These are phyloP conservation scores for Berberis thunbergii DNA, from an alignment of 164 flowering plant species.

Conservation along the genomic window DNA sequence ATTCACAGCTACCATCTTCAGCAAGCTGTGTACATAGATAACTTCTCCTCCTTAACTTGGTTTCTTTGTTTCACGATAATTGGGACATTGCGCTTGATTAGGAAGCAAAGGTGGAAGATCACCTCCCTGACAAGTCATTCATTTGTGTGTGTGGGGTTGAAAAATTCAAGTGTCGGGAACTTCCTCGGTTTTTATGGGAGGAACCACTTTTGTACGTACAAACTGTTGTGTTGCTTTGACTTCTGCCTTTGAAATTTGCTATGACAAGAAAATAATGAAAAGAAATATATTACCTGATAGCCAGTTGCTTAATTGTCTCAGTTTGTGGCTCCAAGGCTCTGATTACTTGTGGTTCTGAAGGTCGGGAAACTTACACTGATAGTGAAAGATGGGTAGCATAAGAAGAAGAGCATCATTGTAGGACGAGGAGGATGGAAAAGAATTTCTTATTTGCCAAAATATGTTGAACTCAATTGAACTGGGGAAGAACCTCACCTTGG, in stretches of 20 bases:
- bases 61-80: constrained; percentile 6
- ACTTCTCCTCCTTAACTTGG: not conserved
- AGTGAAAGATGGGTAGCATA: no score
- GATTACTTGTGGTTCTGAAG: no score
- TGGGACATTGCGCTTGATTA: constrained; percentile 16
- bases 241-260: not conserved
- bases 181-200: constrained; percentile 35
- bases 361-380: no score
- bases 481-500: no score
- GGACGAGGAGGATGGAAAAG: no score
- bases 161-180: constrained; percentile 10
- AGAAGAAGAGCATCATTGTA: no score
- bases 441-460: no score
- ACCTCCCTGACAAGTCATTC: constrained; percentile 20
- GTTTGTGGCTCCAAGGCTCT: no score
- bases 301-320: no score
- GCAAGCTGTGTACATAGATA: constrained; percentile 22
- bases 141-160: constrained; percentile 18
- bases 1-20: constrained; percentile 13
- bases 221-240: not conserved
- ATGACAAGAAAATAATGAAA: not conserved
- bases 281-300: no score
- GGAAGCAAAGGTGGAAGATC: constrained; percentile 59
- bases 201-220: constrained; percentile 2
- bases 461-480: no score